These are phyloP conservation scores for Penicillium frequentans DNA, from an alignment of 2,329 filamentous ascomycete species.

Conservation along the genomic window DNA sequence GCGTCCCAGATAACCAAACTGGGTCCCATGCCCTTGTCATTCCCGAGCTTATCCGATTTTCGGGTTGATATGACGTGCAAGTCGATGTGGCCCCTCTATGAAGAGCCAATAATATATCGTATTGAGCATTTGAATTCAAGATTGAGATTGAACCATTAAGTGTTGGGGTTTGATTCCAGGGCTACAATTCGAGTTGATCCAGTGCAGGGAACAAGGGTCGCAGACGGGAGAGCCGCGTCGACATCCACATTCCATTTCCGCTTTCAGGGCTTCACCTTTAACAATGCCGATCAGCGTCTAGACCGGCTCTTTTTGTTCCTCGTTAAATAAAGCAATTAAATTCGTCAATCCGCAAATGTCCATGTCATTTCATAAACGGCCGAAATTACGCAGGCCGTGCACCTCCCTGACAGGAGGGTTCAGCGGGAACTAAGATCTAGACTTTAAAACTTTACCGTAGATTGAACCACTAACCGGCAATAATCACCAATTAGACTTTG, in stretches of 20 bases:
- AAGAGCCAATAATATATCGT: neutral
- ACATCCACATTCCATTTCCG: constrained; percentile 11
- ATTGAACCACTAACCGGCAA: constrained; percentile 12
- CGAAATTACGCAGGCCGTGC: constrained; percentile 5
- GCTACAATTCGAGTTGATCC: neutral
- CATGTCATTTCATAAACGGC: neutral
- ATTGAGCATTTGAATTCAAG: neutral
- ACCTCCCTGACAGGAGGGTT: neutral
- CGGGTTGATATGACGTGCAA: constrained; percentile 9
- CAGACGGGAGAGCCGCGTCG: neutral
- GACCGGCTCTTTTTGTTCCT: constrained; percentile 1
- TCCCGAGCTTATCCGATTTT: neutral
- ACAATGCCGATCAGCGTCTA: constrained; percentile 10
- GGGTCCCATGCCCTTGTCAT: neutral
- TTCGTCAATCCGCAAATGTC: constrained; percentile 4
- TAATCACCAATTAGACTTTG: constrained; percentile 9
- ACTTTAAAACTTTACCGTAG: constrained; percentile 3
- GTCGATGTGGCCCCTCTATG: neutral
- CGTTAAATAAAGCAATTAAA: neutral
- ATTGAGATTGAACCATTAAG: neutral
- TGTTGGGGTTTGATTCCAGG: too few species aligned
- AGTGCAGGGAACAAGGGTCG: neutral
- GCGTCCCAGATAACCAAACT: constrained; percentile 11
- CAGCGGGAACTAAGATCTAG: constrained; percentile 9
- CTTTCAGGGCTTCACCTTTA: constrained; percentile 15